Evolutionary conservation across 2,329 filamentous ascomycete species (phyloP).

Genomic region (Colletotrichum sp.): DNA sequence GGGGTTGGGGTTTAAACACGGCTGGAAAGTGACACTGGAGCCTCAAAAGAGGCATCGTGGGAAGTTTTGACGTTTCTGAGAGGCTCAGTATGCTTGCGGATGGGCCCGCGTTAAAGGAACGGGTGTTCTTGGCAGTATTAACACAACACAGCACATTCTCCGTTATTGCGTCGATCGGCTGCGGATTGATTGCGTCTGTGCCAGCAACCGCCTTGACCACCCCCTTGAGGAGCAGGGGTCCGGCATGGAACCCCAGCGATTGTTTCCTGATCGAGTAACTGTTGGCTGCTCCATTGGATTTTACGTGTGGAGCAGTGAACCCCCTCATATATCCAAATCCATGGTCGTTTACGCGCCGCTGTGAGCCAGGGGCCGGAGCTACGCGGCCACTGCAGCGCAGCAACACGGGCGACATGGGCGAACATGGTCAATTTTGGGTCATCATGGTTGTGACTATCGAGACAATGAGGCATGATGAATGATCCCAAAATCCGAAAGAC

Average conservation of each 20-base stretch:
- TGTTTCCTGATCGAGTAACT: background rate
- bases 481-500: background rate
- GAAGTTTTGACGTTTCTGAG: background rate
- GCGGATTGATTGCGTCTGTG: conserved; percentile 9
- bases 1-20: background rate
- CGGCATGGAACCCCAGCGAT: background rate
- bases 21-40: background rate
- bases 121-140: conserved; percentile 7
- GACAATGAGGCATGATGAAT: background rate
- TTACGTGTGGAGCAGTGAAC: background rate
- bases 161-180: conserved; percentile 11
- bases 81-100: background rate
- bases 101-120: background rate
- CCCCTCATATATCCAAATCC: conserved; percentile 1
- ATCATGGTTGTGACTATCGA: background rate
- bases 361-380: background rate
- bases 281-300: conserved; percentile 1
- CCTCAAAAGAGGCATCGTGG: background rate
- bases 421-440: background rate
- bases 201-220: background rate
- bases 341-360: conserved; percentile 6
- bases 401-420: background rate
- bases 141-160: conserved; percentile 6
- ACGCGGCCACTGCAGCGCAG: background rate
- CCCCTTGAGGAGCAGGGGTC: background rate